phyloP scores from a whole-genome alignment of 2,329 filamentous ascomycete species.

The Calonectria pauciramosa region DNA sequence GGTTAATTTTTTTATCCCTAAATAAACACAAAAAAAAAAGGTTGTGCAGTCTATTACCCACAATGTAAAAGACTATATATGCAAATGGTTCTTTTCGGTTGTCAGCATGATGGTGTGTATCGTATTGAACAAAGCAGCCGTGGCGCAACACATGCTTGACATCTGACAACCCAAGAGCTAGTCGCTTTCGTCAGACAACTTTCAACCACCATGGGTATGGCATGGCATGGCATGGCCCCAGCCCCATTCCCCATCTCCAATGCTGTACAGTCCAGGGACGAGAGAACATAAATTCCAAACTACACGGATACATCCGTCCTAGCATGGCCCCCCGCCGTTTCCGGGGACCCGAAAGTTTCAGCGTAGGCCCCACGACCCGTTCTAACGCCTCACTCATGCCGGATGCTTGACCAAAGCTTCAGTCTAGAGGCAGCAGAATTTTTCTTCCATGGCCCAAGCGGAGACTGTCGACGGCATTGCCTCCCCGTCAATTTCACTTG shows the following conservation, averaged over 20 bases:
- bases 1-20: conserved; percentile 24
- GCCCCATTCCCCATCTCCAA: neutral
- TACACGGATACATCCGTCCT: conserved; percentile 11
- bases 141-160: conserved; percentile 19
- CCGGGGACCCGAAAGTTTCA: conserved; percentile 24
- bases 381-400: conserved; percentile 22
- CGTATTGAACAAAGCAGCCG: conserved; percentile 7
- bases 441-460: conserved; percentile 25
- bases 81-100: conserved; percentile 5
- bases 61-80: neutral
- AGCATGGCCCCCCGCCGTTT: conserved; percentile 13
- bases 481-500: conserved; percentile 41
- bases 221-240: neutral
- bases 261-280: neutral
- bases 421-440: neutral
- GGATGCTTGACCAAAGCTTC: conserved; percentile 13
- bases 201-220: neutral
- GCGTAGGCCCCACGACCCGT: conserved; percentile 3
- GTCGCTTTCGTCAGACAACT: conserved; percentile 13
- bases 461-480: conserved; percentile 24
- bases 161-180: conserved; percentile 12
- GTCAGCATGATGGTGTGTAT: conserved; percentile 18
- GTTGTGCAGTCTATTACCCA: conserved; percentile 4
- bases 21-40: neutral
- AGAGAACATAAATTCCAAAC: neutral